Evolutionary conservation across 1,284 basidiomycete species (phyloP).

Genomic region (Cryptococcus sp.): DNA sequence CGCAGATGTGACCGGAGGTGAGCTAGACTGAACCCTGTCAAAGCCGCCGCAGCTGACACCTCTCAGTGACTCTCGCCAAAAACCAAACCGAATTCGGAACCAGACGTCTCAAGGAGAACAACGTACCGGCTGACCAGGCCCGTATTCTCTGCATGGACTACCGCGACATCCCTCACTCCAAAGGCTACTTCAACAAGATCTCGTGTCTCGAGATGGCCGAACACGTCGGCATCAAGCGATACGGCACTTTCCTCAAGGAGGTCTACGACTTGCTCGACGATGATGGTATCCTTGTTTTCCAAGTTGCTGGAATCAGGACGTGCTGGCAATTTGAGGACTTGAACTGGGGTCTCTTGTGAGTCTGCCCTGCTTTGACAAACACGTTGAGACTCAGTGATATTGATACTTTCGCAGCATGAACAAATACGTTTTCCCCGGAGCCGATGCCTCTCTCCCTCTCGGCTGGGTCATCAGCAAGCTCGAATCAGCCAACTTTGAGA

Average conservation of each 20-base stretch:
- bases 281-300: constrained; percentile 91
- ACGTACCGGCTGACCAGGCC: constrained; percentile 71
- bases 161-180: constrained; percentile 81
- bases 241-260: constrained; percentile 83
- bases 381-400: not conserved
- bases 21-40: constrained; percentile 10
- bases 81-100: constrained; percentile 94
- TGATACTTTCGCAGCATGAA: constrained; percentile 65
- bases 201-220: constrained; percentile 98
- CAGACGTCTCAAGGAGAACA: constrained; percentile 80
- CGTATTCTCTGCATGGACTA: constrained; percentile 94
- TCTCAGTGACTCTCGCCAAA: constrained; percentile 75
- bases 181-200: constrained; percentile 88
- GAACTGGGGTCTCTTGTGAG: constrained; percentile 69
- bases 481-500: constrained; percentile 91
- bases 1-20: constrained; percentile 83
- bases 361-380: constrained; percentile 52
- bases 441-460: constrained; percentile 91
- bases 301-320: constrained; percentile 93
- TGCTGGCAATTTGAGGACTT: constrained; percentile 98
- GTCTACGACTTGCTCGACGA: constrained; percentile 93
- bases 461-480: constrained; percentile 82
- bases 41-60: not conserved
- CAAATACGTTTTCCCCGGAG: constrained; percentile 97
- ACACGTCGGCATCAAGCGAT: constrained; percentile 95